Evolutionary conservation across 495 filamentous ascomycete species (phyloP).

Genomic region (Hamigera avellanea): DNA sequence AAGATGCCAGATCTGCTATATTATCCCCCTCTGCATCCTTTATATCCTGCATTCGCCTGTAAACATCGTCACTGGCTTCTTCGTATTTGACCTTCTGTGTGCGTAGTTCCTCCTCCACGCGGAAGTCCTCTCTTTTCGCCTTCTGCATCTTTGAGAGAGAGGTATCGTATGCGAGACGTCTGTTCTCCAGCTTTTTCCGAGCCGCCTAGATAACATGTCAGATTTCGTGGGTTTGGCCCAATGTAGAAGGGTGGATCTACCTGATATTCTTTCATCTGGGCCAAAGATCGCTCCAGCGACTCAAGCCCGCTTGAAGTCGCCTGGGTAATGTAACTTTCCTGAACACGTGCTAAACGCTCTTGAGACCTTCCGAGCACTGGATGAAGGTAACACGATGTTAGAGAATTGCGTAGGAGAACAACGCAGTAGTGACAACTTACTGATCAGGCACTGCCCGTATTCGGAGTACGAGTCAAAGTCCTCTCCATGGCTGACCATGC

Average conservation of each 20-base stretch:
- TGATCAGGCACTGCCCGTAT: slow-evolving; percentile 78
- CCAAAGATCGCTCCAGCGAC: slow-evolving; percentile 74
- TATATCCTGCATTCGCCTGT: slow-evolving; percentile 91
- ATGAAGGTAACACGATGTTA: slow-evolving; percentile 4
- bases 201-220: slow-evolving; percentile 42
- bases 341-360: slow-evolving; percentile 76
- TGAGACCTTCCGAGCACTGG: slow-evolving; percentile 72
- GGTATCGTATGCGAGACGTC: slow-evolving; percentile 85
- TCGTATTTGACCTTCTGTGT: slow-evolving; percentile 92
- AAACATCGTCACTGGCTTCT: slow-evolving; percentile 88
- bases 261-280: slow-evolving; percentile 98
- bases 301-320: slow-evolving; percentile 87
- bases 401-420: not conserved
- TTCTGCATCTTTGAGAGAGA: slow-evolving; percentile 89
- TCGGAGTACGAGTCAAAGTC: slow-evolving; percentile 89
- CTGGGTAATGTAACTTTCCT: slow-evolving; percentile 73
- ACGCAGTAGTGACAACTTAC: slow-evolving; percentile 33
- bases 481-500: slow-evolving; percentile 86
- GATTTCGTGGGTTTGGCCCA: not conserved
- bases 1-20: slow-evolving; percentile 64
- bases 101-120: slow-evolving; percentile 86
- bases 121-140: slow-evolving; percentile 84
- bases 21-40: slow-evolving; percentile 83
- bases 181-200: slow-evolving; percentile 88
- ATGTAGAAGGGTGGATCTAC: slow-evolving; percentile 27